Evolutionary conservation across 257 asterid species (phyloP).

Genomic region (Eucommia ulmoides): DNA sequence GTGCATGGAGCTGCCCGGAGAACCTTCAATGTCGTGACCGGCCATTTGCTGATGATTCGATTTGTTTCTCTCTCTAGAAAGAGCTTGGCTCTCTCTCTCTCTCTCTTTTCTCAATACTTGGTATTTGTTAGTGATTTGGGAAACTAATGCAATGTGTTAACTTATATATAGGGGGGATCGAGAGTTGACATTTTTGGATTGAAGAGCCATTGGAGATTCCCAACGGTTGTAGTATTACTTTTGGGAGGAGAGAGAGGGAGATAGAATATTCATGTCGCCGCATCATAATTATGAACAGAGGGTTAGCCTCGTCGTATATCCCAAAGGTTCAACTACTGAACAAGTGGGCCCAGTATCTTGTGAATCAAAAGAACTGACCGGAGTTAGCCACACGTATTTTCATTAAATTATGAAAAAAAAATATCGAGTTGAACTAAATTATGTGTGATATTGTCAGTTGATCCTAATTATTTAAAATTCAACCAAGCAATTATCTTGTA

Average conservation of each 20-base stretch:
- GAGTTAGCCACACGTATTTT: too few species aligned
- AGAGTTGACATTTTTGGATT: slow-evolving; percentile 6
- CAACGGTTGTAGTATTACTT: slow-evolving; percentile 2
- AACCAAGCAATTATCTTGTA: too few species aligned
- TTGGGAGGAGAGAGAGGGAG: neutral
- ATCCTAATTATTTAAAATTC: too few species aligned
- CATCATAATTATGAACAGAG: slow-evolving; percentile 11
- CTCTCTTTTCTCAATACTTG: neutral
- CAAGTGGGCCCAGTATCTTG: too few species aligned
- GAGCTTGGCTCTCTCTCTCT: neutral
- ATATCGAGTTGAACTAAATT: too few species aligned
- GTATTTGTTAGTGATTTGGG: neutral
- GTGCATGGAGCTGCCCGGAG: slow-evolving; percentile 41
- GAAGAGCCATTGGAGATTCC: slow-evolving; percentile 7
- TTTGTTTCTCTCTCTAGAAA: neutral
- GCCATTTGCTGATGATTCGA: too few species aligned
- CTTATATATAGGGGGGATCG: neutral
- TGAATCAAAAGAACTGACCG: too few species aligned
- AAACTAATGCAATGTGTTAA: neutral
- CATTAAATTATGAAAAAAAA: too few species aligned
- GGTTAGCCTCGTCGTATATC: slow-evolving; percentile 10
- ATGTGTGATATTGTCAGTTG: too few species aligned
- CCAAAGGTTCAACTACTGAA: slow-evolving; percentile 22
- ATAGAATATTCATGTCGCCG: slow-evolving; percentile 13
- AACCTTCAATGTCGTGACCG: slow-evolving; percentile 20